phyloP scores from a whole-genome alignment of 2,329 filamentous ascomycete species.

The Catunica adiposa region DNA sequence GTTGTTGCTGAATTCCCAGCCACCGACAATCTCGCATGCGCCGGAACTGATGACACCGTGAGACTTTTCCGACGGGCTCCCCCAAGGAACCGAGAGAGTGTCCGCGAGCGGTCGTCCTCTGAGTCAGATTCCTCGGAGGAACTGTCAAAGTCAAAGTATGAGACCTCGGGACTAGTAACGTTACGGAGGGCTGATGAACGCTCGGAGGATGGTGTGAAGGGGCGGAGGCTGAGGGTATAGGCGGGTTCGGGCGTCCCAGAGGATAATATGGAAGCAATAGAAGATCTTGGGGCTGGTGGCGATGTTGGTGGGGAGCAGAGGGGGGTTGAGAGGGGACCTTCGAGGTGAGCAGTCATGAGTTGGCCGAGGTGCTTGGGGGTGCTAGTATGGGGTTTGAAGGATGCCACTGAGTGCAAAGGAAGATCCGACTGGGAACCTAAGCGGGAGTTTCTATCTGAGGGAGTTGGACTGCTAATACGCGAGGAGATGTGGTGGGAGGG shows the following conservation, averaged over 20 bases:
- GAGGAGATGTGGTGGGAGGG: background rate
- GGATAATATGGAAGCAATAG: background rate
- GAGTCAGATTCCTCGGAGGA: slow-evolving; percentile 6
- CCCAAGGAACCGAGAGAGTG: slow-evolving; percentile 8
- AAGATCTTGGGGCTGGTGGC: background rate
- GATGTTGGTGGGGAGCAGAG: background rate
- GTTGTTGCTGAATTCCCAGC: background rate
- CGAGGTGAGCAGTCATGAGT: slow-evolving; percentile 3
- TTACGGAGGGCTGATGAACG: background rate
- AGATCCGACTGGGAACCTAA: slow-evolving; percentile 6
- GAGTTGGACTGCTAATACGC: background rate
- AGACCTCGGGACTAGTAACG: slow-evolving; percentile 1
- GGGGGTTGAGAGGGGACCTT: background rate
- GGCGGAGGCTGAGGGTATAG: background rate
- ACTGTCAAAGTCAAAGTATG: slow-evolving; percentile 11
- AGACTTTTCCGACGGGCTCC: slow-evolving; percentile 2
- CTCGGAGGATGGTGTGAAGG: background rate
- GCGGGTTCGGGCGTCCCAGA: background rate
- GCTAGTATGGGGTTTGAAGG: slow-evolving; percentile 7
- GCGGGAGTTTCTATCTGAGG: background rate
- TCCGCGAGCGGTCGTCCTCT: background rate
- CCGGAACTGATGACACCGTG: background rate
- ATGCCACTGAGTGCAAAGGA: background rate
- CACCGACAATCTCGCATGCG: background rate
- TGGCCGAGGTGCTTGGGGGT: slow-evolving; percentile 10